These are phyloP conservation scores for Xylariaceae sp. DNA, from an alignment of 2,329 filamentous ascomycete genomes.

Conservation along the genomic window DNA sequence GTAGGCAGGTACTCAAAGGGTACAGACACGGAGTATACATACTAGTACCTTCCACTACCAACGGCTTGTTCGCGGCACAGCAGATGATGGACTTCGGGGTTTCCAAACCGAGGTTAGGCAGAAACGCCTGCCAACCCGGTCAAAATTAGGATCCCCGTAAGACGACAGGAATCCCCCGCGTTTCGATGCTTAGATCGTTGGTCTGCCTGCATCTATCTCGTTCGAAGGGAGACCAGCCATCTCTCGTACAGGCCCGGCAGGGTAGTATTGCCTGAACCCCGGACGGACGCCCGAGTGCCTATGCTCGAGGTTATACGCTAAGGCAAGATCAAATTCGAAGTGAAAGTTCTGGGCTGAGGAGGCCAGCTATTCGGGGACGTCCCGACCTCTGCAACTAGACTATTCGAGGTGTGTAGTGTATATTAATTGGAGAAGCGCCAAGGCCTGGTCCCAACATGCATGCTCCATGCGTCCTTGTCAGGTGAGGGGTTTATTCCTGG, in stretches of 20 bases:
- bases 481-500: not conserved
- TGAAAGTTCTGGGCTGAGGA: not conserved
- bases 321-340: too few relatives aligned
- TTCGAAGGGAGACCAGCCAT: not conserved
- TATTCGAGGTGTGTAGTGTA: too few relatives aligned
- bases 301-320: not conserved
- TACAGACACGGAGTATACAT: not conserved
- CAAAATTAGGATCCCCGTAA: not conserved
- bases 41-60: not conserved
- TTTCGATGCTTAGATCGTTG: not conserved
- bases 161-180: not conserved
- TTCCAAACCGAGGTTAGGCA: not conserved
- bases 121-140: not conserved
- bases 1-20: not conserved
- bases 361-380: not conserved
- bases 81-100: not conserved
- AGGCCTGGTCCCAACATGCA: not conserved
- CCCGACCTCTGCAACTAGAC: too few relatives aligned
- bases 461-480: not conserved
- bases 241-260: too few relatives aligned
- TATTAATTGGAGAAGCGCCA: not conserved
- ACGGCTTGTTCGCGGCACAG: not conserved
- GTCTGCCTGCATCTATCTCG: not conserved
- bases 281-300: not conserved
- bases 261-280: too few relatives aligned